Conservation (phyloP, 1,139 yeast genomes). For the Suhomyces panamericanus region DNA sequence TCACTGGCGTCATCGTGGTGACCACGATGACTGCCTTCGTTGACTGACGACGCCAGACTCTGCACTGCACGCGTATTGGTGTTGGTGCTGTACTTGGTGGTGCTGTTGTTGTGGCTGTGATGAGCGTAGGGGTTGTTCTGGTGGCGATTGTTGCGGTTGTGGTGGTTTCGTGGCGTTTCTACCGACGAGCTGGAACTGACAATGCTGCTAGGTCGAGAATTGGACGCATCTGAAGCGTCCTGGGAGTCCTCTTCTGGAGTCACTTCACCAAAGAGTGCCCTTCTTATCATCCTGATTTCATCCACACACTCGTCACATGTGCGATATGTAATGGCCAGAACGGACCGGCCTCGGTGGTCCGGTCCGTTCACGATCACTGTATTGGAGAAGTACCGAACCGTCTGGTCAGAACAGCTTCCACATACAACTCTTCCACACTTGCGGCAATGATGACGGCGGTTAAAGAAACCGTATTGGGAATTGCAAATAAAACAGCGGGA, state of each 20-base stretch:
- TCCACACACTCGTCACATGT: slow-evolving; percentile 74
- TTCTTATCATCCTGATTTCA: slow-evolving; percentile 58
- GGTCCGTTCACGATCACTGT: slow-evolving; percentile 36
- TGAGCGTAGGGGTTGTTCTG: slow-evolving; percentile 4
- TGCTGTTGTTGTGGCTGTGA: slow-evolving; percentile 15
- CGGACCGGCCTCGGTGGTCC: slow-evolving; percentile 27
- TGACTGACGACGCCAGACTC: slow-evolving; percentile 30
- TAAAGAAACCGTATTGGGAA: slow-evolving; percentile 58
- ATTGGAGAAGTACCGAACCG: slow-evolving; percentile 43
- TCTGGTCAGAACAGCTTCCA: slow-evolving; percentile 58
- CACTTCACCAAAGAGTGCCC: slow-evolving; percentile 34
- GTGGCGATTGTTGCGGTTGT: neutral
- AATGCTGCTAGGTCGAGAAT: slow-evolving; percentile 4
- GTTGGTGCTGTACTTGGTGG: slow-evolving; percentile 28
- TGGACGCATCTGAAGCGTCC: neutral
- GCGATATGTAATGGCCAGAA: slow-evolving; percentile 42
- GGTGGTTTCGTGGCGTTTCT: neutral
- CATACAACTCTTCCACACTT: slow-evolving; percentile 81
- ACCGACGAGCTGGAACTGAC: slow-evolving; percentile 11
- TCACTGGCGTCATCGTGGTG: slow-evolving; percentile 25
- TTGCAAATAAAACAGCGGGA: slow-evolving; percentile 64
- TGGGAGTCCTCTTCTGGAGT: neutral
- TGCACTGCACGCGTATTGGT: slow-evolving; percentile 21
- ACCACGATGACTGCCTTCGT: slow-evolving; percentile 1
- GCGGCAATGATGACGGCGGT: slow-evolving; percentile 89